Conservation (phyloP, 176 grass and related monocot species). For the Dendrocalamus sinicus region DNA sequence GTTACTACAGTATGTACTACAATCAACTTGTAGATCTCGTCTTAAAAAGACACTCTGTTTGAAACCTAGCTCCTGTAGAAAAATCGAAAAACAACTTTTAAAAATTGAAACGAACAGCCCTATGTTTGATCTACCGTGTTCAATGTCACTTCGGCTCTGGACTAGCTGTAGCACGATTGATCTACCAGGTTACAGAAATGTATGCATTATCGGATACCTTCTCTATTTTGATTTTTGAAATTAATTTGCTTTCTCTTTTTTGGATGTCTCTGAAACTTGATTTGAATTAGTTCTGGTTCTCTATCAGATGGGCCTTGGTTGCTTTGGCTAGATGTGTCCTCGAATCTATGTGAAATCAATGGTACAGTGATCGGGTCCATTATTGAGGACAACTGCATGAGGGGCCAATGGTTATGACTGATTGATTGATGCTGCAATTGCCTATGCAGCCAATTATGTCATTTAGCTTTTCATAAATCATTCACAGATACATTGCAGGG, state of each 20-base stretch:
- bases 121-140: not conserved
- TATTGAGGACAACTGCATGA: not conserved
- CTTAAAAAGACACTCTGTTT: too few species aligned
- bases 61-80: too few species aligned
- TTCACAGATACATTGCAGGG: not conserved
- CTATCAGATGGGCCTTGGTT: not conserved
- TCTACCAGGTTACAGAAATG: not conserved
- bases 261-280: constrained; percentile 7
- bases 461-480: not conserved
- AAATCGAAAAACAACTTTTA: too few species aligned
- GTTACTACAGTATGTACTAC: too few species aligned
- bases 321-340: not conserved
- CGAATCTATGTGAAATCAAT: not conserved
- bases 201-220: not conserved
- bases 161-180: not conserved
- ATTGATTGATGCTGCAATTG: not conserved
- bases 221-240: constrained; percentile 10
- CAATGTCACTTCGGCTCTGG: not conserved
- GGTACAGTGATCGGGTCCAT: not conserved
- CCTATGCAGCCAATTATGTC: not conserved
- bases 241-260: not conserved
- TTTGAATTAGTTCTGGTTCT: constrained; percentile 24
- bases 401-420: not conserved
- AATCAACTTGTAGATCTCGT: too few species aligned
- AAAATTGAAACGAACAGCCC: too few species aligned